phyloP scores from a whole-genome alignment of 2,329 filamentous ascomycete genomes.

The Mycocentrospora acerina region DNA sequence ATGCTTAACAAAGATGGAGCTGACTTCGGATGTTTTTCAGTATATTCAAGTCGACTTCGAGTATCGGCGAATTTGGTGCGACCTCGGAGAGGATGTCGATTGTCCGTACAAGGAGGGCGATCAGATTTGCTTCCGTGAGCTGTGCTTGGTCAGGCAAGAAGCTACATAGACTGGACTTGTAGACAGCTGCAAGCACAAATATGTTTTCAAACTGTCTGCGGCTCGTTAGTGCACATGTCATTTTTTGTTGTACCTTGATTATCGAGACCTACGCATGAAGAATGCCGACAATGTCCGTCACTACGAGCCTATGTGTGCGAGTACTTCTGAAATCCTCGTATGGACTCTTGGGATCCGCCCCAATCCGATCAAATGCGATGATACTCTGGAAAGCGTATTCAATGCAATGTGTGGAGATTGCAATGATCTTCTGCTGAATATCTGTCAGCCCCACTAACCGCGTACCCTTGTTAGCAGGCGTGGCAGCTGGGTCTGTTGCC shows the following conservation, averaged over 20 bases:
- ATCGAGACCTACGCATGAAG: slow-evolving; percentile 79
- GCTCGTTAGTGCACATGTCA: slow-evolving; percentile 8
- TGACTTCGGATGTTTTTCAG: slow-evolving; percentile 51
- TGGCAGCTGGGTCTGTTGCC: slow-evolving; percentile 36
- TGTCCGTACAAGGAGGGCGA: slow-evolving; percentile 52
- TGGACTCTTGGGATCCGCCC: slow-evolving; percentile 20
- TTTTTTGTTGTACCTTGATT: slow-evolving; percentile 1
- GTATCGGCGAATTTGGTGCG: slow-evolving; percentile 71
- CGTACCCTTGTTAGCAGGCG: slow-evolving; percentile 16
- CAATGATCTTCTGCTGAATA: slow-evolving; percentile 27
- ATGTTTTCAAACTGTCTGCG: slow-evolving; percentile 93
- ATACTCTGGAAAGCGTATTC: slow-evolving; percentile 80
- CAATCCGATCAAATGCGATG: slow-evolving; percentile 71
- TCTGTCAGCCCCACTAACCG: slow-evolving; percentile 31
- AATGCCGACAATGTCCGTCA: slow-evolving; percentile 96
- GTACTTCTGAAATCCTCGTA: slow-evolving; percentile 55
- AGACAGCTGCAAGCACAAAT: slow-evolving; percentile 82
- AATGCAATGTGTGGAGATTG: slow-evolving; percentile 36
- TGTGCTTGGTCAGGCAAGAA: slow-evolving; percentile 24
- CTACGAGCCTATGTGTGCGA: slow-evolving; percentile 67
- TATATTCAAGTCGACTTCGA: slow-evolving; percentile 73
- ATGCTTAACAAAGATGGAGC: slow-evolving; percentile 13
- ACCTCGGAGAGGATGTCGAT: slow-evolving; percentile 74
- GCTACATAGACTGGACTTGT: slow-evolving; percentile 56
- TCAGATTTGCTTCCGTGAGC: slow-evolving; percentile 28